Conservation (phyloP, 2,329 filamentous ascomycete species). For the Pleomassaria siparia region DNA sequence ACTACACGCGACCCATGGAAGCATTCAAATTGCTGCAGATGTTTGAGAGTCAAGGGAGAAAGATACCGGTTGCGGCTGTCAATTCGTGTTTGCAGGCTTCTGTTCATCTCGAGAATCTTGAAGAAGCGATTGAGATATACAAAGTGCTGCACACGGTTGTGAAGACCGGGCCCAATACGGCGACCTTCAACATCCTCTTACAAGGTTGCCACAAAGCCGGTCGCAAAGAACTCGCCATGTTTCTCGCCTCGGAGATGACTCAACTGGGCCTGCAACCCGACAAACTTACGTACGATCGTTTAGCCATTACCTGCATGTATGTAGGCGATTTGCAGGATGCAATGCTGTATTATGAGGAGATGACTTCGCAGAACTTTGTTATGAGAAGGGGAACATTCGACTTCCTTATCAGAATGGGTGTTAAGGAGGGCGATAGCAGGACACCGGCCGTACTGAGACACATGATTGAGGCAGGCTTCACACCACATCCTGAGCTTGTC, state of each 20-base stretch:
- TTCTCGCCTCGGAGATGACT: conserved; percentile 64
- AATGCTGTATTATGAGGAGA: conserved; percentile 54
- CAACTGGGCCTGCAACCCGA: conserved; percentile 57
- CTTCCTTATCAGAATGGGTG: conserved; percentile 27
- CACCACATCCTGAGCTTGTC: not conserved
- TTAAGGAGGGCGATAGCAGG: conserved; percentile 31
- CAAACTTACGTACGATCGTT: conserved; percentile 61
- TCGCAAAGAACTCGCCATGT: conserved; percentile 60
- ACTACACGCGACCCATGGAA: conserved; percentile 49
- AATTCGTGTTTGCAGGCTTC: conserved; percentile 58
- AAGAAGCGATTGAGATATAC: conserved; percentile 61
- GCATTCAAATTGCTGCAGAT: conserved; percentile 60
- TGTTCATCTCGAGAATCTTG: conserved; percentile 47
- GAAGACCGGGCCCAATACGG: conserved; percentile 46
- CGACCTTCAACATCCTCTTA: conserved; percentile 65
- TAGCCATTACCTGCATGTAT: conserved; percentile 59
- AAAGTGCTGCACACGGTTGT: conserved; percentile 60
- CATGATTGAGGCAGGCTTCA: conserved; percentile 23
- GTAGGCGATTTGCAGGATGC: conserved; percentile 47
- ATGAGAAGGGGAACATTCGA: conserved; percentile 38
- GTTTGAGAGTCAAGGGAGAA: conserved; percentile 53
- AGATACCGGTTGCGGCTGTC: conserved; percentile 54
- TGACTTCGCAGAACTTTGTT: conserved; percentile 38
- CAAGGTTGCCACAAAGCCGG: conserved; percentile 47
- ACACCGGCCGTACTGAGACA: conserved; percentile 32